Base-by-base conservation (phyloP, 306 rosid genomes). In the Prunus mira region DNA sequence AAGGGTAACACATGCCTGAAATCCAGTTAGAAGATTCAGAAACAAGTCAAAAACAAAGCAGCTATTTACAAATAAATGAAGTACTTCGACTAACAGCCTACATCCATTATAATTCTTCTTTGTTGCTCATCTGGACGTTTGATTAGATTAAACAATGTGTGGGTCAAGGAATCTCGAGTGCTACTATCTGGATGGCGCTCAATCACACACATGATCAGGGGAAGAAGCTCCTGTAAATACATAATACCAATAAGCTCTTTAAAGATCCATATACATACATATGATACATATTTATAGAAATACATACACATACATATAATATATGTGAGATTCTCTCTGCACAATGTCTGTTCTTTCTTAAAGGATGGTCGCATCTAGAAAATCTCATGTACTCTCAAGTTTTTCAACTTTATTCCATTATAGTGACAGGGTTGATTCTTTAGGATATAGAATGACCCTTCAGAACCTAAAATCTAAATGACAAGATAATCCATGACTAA, bases 91-190 rank as follows among this genome's bases (percentile, higher is more conserved):
- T 3, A 15, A 67, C 27, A 51, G 69, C 98, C 58, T 85, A 95
- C 97, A 90, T 95, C 97, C 99, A 95, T 92, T 79, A 92, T 95
- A 81, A 95, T 90, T 72, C 86, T 86, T 80, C 99, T 87, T 76
- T 95, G 97, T 66, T 92, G 90, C 73, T 88, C 97, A 92, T 95
- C 99, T 22, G 99, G 99, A 68, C 97, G 99, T 82, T 95, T 95
- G 83, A 95, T 95, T 81, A 95, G 85, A 86, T 95, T 95, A 84
- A 95, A 95, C 81, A 95, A 84, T 15, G 99, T 95, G 84, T 92
- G 99, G 74, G 97, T 95, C 93, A 95, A 89, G 73, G 97, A 92
- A 84, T 95, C 99, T 73, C 99, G 89, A 50, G 92, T 89, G 86
- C 85, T 78, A 83, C 97, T 88, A 78, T 92, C 99, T 32, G 99